Percentiles rank a stretch among this genome's conserved stretches.
Conservation (phyloP, 306 rosid species). For the Ormosia semicastrata region DNA sequence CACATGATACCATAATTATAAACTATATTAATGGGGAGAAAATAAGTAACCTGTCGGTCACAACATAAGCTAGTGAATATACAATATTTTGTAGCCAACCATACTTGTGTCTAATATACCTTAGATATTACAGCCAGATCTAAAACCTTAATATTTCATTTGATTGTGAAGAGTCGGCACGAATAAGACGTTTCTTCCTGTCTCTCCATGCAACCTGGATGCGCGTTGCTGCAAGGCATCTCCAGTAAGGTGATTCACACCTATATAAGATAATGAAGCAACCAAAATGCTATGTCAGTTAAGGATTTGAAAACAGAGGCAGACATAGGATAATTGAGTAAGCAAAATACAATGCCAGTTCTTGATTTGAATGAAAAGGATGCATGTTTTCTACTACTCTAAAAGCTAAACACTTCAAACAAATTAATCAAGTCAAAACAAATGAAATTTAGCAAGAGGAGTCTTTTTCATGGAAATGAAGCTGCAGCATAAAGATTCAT, state of each 20-base stretch:
- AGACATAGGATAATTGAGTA: not conserved
- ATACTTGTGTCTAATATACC: not conserved
- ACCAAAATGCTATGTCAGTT: not conserved
- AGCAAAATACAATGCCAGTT: not conserved
- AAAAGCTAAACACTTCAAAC: not conserved
- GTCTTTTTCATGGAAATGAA: not conserved
- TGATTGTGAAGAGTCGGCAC: slow-evolving; percentile 32
- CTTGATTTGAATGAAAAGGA: too few relatives aligned
- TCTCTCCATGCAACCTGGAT: slow-evolving; percentile 85
- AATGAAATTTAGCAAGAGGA: not conserved
- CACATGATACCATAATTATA: too few relatives aligned
- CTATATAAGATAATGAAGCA: slow-evolving; percentile 26
- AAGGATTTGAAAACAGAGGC: not conserved
- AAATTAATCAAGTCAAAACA: not conserved
- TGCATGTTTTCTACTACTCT: not conserved
- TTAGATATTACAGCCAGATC: not conserved
- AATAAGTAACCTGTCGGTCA: not conserved
- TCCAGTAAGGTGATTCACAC: slow-evolving; percentile 84
- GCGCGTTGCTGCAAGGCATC: slow-evolving; percentile 57
- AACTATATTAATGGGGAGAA: not conserved
- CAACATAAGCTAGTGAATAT: not conserved
- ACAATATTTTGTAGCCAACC: not conserved
- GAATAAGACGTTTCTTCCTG: slow-evolving; percentile 49
- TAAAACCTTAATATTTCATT: not conserved
- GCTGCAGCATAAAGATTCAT: not conserved